Percentiles rank a stretch among this genome's conserved stretches.
Evolutionary conservation across 2,329 filamentous ascomycete species (phyloP).

Genomic region (Diplocarpon rosae): DNA sequence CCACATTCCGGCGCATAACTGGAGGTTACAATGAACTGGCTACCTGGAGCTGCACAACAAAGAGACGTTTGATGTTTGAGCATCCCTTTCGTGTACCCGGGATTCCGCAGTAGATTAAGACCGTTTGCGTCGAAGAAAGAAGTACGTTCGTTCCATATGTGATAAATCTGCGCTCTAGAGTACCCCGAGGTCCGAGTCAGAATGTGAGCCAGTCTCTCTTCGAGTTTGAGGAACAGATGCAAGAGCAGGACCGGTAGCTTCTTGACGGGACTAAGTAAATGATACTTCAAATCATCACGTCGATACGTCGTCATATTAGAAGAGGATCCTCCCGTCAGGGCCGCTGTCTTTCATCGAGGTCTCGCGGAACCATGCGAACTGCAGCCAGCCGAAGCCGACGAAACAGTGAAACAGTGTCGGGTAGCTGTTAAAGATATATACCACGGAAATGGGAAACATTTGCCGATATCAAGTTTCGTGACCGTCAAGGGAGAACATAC

Average conservation of each 20-base stretch:
- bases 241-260: conserved; percentile 3
- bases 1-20: conserved; percentile 6
- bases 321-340: no score
- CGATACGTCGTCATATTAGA: neutral
- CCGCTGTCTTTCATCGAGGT: no score
- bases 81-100: conserved; percentile 1
- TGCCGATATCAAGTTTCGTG: no score
- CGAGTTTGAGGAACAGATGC: neutral
- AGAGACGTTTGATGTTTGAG: conserved; percentile 3
- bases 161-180: neutral
- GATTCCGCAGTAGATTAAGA: conserved; percentile 1
- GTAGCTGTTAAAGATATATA: neutral
- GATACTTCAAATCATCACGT: neutral
- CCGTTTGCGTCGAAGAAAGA: conserved; percentile 1
- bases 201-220: neutral
- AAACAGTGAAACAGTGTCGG: neutral
- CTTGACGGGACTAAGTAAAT: neutral
- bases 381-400: neutral
- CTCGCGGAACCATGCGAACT: neutral
- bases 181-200: conserved; percentile 3
- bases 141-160: neutral
- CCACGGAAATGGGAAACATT: no score
- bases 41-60: neutral
- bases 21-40: neutral
- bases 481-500: no score